Conservation (phyloP, 2,329 filamentous ascomycete species). For the Fusarium acutatum region DNA sequence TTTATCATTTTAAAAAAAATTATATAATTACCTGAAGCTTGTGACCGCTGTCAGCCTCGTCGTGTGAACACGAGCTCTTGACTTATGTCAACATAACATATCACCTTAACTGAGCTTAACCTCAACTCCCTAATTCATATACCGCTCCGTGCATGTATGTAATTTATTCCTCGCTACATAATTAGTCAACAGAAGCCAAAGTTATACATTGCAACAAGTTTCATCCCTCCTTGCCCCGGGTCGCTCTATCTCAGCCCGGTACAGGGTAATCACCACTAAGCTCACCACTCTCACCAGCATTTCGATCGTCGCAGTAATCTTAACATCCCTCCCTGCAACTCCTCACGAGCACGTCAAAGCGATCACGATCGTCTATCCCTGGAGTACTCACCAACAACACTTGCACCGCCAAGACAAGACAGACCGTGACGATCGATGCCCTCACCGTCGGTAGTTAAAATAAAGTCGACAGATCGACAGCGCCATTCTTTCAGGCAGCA, state of each 20-base stretch:
- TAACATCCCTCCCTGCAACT: not conserved
- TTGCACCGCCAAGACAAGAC: slow-evolving; percentile 1
- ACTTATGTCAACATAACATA: not conserved
- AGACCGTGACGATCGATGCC: not conserved
- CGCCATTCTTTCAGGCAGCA: not conserved
- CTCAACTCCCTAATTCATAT: not conserved
- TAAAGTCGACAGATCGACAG: not conserved
- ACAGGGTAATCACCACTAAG: not conserved
- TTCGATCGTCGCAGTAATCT: not conserved
- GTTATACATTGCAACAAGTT: not conserved
- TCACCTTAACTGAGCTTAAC: not conserved
- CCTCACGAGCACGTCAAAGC: not conserved
- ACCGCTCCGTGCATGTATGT: too few relatives aligned
- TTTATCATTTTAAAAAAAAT: too few relatives aligned
- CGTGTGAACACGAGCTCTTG: not conserved
- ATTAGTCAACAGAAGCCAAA: not conserved
- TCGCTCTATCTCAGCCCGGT: not conserved
- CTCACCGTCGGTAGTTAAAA: slow-evolving; percentile 8
- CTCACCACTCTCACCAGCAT: not conserved
- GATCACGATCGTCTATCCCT: slow-evolving; percentile 13
- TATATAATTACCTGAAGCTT: not conserved
- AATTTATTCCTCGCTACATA: too few relatives aligned
- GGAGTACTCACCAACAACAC: not conserved
- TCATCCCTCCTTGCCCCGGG: not conserved
- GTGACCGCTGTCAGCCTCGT: not conserved